phyloP scores from a whole-genome alignment of 2,329 filamentous ascomycete species.

The Ophiocordyceps sinensis region DNA sequence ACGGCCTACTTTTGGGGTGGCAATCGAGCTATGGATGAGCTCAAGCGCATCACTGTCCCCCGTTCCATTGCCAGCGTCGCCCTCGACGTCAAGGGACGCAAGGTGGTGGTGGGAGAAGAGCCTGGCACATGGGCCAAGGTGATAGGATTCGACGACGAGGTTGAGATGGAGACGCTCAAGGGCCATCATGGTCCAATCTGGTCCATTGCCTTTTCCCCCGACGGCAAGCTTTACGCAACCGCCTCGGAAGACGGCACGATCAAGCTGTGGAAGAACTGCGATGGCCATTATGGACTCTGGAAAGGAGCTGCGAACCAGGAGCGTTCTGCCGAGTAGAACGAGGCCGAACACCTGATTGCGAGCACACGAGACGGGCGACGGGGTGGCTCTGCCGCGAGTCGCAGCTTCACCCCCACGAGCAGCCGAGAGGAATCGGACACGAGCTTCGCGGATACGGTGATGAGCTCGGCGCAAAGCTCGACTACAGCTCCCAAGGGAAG shows the following conservation, averaged over 20 bases:
- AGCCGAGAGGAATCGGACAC: conserved; percentile 3
- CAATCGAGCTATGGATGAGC: conserved; percentile 46
- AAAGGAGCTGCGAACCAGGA: conserved; percentile 27
- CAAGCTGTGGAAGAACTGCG: conserved; percentile 71
- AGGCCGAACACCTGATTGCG: conserved; percentile 9
- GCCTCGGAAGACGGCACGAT: conserved; percentile 96
- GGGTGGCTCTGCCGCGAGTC: conserved; percentile 2
- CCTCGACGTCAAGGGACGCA: conserved; percentile 65
- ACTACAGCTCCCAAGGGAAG: not conserved
- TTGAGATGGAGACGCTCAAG: conserved; percentile 83
- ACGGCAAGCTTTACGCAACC: conserved; percentile 91
- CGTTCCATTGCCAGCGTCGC: conserved; percentile 88
- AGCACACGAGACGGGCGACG: conserved; percentile 1
- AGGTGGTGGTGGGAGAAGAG: conserved; percentile 80
- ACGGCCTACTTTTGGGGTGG: conserved; percentile 87
- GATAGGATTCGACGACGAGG: conserved; percentile 73
- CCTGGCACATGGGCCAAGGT: conserved; percentile 95
- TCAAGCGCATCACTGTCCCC: conserved; percentile 68
- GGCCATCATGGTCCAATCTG: conserved; percentile 96
- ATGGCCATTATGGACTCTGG: conserved; percentile 51
- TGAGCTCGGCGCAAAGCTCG: conserved; percentile 1
- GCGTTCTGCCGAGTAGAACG: conserved; percentile 21
- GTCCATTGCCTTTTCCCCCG: conserved; percentile 88
- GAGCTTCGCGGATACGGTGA: not conserved
- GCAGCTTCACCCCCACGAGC: conserved; percentile 5